Evolutionary conservation across 2,329 filamentous ascomycete genomes (phyloP).

Genomic region (Gnomoniopsis smithogilvyi): DNA sequence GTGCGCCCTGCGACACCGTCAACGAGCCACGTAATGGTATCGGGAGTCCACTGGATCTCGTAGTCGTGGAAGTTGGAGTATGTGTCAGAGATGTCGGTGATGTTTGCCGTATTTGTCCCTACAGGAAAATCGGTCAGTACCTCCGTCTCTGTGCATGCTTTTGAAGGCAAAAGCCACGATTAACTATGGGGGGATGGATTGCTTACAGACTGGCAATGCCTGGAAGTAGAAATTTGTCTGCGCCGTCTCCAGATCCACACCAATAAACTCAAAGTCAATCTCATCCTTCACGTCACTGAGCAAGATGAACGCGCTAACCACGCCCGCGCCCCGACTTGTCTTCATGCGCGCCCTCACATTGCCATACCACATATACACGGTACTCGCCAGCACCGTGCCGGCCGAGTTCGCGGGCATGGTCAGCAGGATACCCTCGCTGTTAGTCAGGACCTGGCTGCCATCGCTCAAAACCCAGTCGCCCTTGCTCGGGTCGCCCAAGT

Average conservation of each 20-base stretch:
- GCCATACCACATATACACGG: constrained; percentile 95
- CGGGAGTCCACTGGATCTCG: constrained; percentile 89
- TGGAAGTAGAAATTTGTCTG: constrained; percentile 99
- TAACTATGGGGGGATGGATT: background rate
- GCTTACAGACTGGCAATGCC: constrained; percentile 84
- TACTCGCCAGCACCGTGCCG: constrained; percentile 80
- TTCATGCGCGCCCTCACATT: constrained; percentile 83
- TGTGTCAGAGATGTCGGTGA: constrained; percentile 62
- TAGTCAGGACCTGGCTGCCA: constrained; percentile 53
- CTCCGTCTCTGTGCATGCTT: too few relatives aligned
- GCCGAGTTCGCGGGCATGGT: constrained; percentile 86
- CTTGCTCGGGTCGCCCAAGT: constrained; percentile 77
- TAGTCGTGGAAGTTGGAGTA: constrained; percentile 82
- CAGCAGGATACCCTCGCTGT: constrained; percentile 70
- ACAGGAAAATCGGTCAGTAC: constrained; percentile 5
- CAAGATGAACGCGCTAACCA: constrained; percentile 96
- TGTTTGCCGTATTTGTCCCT: constrained; percentile 76
- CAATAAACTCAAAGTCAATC: constrained; percentile 95
- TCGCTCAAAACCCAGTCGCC: constrained; percentile 90
- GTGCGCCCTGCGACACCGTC: constrained; percentile 77
- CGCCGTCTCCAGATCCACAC: constrained; percentile 69
- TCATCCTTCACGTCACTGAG: constrained; percentile 96
- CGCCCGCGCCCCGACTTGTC: constrained; percentile 79
- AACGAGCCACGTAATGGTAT: constrained; percentile 80
- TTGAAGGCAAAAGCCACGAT: too few relatives aligned